Percentiles rank a stretch among this genome's conserved stretches.
phyloP scores from a whole-genome alignment of 2,329 filamentous ascomycete species.

The Aspergillus neoniger region DNA sequence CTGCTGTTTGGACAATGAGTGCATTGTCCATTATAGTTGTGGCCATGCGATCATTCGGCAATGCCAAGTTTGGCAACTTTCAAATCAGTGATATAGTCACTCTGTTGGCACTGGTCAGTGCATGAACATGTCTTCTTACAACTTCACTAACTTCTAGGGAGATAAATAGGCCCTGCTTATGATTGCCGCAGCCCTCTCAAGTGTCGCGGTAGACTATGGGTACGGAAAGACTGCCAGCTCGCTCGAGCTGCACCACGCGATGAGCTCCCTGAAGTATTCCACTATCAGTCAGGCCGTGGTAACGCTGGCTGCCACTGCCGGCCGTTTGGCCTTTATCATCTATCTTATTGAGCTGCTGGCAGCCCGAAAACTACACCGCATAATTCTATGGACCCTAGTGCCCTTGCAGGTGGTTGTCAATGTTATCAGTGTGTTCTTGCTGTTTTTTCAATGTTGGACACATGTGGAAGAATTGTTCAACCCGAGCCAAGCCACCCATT shows the following conservation, averaged over 20 bases:
- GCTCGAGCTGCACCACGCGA: not conserved
- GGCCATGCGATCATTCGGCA: not conserved
- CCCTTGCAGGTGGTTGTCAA: not conserved
- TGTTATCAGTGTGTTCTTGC: not conserved
- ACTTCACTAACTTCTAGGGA: not conserved
- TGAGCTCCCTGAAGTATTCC: not conserved
- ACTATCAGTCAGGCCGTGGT: not conserved
- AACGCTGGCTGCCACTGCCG: not conserved
- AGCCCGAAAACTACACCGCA: not conserved
- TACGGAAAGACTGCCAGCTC: not conserved
- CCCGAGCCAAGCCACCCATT: not conserved
- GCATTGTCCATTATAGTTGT: constrained; percentile 1
- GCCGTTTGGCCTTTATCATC: not conserved
- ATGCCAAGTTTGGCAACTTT: constrained; percentile 1
- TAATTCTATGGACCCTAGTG: not conserved
- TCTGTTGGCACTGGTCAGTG: not conserved
- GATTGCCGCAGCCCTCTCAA: not conserved
- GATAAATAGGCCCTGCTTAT: not conserved
- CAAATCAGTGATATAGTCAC: constrained; percentile 3
- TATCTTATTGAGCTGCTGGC: constrained; percentile 3
- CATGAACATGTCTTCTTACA: not conserved
- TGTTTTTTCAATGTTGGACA: not conserved
- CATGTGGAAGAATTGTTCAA: not conserved
- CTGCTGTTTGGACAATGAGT: constrained; percentile 1
- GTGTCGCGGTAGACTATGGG: not conserved